Evolutionary conservation across 257 asterid species (phyloP).

Genomic region (Coffea eugenioides): DNA sequence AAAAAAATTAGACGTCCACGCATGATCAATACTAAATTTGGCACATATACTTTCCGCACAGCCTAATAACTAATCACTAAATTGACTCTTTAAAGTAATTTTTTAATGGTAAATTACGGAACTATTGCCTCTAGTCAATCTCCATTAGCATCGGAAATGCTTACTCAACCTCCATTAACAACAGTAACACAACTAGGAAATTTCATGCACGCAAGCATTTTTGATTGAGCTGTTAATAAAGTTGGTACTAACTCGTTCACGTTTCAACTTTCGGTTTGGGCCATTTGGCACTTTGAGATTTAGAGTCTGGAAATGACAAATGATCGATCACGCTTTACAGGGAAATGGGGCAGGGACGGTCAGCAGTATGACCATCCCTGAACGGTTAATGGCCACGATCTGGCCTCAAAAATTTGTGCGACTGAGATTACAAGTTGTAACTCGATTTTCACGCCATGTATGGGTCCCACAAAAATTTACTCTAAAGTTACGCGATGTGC

Average conservation of each 20-base stretch:
- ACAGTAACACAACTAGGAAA: not conserved
- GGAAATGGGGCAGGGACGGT: too few relatives aligned
- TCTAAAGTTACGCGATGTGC: too few relatives aligned
- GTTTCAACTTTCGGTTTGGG: not conserved
- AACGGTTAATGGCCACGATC: too few relatives aligned
- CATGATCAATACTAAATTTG: not conserved
- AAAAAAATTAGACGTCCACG: too few relatives aligned
- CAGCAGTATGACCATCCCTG: too few relatives aligned
- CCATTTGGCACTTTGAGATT: not conserved
- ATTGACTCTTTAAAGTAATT: not conserved
- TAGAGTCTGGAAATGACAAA: not conserved
- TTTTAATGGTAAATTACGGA: not conserved
- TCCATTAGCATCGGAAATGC: not conserved
- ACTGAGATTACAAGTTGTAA: too few relatives aligned
- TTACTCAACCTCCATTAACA: not conserved
- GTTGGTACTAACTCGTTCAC: not conserved
- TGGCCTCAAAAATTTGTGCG: too few relatives aligned
- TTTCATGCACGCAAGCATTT: not conserved
- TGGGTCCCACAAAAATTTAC: too few relatives aligned
- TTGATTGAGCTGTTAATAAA: not conserved
- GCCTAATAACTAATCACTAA: constrained; percentile 1
- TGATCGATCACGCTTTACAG: not conserved
- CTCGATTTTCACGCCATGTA: too few relatives aligned
- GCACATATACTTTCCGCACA: not conserved
- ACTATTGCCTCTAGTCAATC: not conserved